Percentiles rank a stretch among this genome's conserved stretches.
Conservation (phyloP, 805 yeast genomes). For the Candida golubevii region DNA sequence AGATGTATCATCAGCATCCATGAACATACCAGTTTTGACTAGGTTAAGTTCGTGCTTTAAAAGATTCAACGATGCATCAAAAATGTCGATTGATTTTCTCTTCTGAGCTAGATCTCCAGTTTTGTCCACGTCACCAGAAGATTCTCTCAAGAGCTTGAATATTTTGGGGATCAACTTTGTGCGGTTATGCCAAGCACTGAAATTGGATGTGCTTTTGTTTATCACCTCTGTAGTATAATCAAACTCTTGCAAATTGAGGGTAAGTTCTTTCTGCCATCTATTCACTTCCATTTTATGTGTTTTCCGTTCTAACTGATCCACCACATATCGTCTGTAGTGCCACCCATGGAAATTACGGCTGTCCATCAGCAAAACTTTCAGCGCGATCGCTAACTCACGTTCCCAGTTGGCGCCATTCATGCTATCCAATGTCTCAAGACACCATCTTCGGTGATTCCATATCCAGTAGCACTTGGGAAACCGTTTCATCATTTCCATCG, state of each 20-base stretch:
- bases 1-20: constrained; percentile 92
- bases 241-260: constrained; percentile 51
- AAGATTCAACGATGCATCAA: constrained; percentile 30
- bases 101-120: neutral
- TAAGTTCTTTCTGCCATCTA: constrained; percentile 14
- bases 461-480: constrained; percentile 95
- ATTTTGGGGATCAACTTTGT: constrained; percentile 60
- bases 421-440: constrained; percentile 42
- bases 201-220: constrained; percentile 81
- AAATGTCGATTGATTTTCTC: constrained; percentile 18
- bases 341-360: constrained; percentile 92
- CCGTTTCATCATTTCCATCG: constrained; percentile 52
- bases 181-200: constrained; percentile 94
- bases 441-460: constrained; percentile 92
- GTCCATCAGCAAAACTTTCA: constrained; percentile 64
- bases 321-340: constrained; percentile 82
- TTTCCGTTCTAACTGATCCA: constrained; percentile 33
- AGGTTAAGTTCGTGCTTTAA: constrained; percentile 58
- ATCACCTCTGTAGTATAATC: constrained; percentile 75
- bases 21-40: constrained; percentile 78
- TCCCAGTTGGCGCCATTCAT: constrained; percentile 59
- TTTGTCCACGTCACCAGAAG: neutral
- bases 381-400: constrained; percentile 66
- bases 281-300: neutral
- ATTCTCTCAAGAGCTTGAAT: constrained; percentile 21